These are phyloP conservation scores for Brasenia schreberi DNA, from an alignment of 164 flowering plant species.

Conservation along the genomic window DNA sequence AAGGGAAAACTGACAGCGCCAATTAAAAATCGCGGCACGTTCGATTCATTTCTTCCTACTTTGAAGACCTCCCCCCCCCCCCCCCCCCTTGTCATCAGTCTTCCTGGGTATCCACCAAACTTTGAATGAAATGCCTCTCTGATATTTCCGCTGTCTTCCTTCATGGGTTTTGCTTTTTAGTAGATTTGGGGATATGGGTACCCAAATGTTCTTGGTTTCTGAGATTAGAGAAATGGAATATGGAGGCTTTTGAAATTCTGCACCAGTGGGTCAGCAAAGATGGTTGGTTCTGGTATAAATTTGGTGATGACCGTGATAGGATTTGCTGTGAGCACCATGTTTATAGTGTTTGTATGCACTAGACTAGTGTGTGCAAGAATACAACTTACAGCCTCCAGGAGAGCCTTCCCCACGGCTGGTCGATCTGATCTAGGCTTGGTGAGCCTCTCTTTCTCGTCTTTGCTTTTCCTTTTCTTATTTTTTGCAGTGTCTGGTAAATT, in stretches of 20 bases:
- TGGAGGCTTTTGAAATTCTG: neutral
- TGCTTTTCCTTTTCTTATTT: neutral
- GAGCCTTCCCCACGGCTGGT: slow-evolving; percentile 45
- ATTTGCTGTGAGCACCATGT: slow-evolving; percentile 81
- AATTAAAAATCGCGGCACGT: neutral
- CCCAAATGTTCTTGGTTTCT: neutral
- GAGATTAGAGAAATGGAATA: neutral
- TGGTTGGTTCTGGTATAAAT: slow-evolving; percentile 68
- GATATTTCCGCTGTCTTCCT: neutral
- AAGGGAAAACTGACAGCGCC: neutral
- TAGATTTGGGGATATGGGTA: neutral
- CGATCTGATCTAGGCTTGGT: slow-evolving; percentile 26
- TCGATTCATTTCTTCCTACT: neutral
- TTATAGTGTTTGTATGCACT: slow-evolving; percentile 87
- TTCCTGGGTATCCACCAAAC: neutral
- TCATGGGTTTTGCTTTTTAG: neutral
- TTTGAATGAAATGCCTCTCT: neutral
- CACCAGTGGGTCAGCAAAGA: slow-evolving; percentile 5
- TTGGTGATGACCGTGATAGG: slow-evolving; percentile 95
- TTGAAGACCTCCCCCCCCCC: neutral
- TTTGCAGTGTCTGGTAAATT: neutral
- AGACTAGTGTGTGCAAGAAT: slow-evolving; percentile 79
- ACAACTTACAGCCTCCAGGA: slow-evolving; percentile 51
- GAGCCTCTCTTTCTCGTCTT: neutral
- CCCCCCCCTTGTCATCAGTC: neutral